phyloP scores from a whole-genome alignment of 768 basidiomycete genomes.

The Termitomyces sp. region DNA sequence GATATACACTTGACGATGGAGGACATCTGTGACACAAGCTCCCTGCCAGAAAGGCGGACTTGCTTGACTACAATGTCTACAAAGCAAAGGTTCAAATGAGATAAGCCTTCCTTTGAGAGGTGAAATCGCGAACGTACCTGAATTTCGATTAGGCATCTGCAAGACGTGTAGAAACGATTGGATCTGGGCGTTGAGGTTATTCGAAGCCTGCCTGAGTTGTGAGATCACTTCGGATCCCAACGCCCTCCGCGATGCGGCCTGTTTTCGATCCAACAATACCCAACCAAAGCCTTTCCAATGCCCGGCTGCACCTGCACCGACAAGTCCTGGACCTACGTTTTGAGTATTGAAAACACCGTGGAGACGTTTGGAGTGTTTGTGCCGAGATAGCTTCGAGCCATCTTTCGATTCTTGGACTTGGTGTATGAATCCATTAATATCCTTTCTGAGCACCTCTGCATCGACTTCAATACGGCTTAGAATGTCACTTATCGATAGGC shows the following conservation, averaged over 20 bases:
- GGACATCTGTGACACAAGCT: conserved; percentile 52
- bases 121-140: conserved; percentile 28
- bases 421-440: conserved; percentile 60
- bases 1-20: conserved; percentile 54
- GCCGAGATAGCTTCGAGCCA: conserved; percentile 18
- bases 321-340: conserved; percentile 69
- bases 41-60: conserved; percentile 40
- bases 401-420: conserved; percentile 62
- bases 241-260: conserved; percentile 42
- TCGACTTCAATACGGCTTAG: conserved; percentile 69
- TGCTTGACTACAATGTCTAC: conserved; percentile 28
- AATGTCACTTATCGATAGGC: conserved; percentile 56
- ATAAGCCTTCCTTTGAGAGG: not conserved
- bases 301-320: conserved; percentile 77
- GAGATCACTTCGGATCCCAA: conserved; percentile 49
- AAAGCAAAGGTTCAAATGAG: not conserved
- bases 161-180: conserved; percentile 30
- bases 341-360: conserved; percentile 56
- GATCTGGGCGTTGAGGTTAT: conserved; percentile 47
- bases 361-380: conserved; percentile 46
- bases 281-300: conserved; percentile 87
- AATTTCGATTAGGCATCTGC: conserved; percentile 26
- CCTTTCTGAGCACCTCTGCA: conserved; percentile 70
- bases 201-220: conserved; percentile 46
- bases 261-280: conserved; percentile 51